Percentiles rank a stretch among this genome's conserved stretches.
Conservation (phyloP, 192 early-diverging fungal species). For the Coemansia erecta region DNA sequence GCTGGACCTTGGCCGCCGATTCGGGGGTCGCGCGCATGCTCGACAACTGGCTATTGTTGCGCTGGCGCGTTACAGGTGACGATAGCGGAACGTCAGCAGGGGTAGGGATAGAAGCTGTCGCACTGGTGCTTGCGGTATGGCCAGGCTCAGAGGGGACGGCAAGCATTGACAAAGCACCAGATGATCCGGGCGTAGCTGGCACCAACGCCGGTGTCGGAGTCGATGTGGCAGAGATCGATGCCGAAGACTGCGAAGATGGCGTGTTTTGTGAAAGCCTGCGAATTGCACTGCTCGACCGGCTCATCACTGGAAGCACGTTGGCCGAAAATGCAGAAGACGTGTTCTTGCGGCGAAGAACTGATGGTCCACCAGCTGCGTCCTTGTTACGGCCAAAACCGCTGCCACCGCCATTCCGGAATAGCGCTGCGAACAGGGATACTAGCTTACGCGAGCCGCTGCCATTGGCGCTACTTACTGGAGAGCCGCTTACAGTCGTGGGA, state of each 20-base stretch:
- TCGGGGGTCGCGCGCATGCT: conserved; percentile 36
- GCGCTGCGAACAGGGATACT: conserved; percentile 72
- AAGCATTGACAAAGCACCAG: neutral
- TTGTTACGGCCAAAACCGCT: conserved; percentile 22
- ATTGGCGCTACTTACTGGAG: neutral
- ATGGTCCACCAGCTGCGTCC: conserved; percentile 16
- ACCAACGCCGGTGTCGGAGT: neutral
- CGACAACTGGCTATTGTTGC: conserved; percentile 45
- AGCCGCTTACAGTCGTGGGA: conserved; percentile 8
- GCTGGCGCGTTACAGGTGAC: conserved; percentile 39
- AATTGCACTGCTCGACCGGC: conserved; percentile 27
- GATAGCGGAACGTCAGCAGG: conserved; percentile 21
- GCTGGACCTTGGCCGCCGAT: conserved; percentile 44
- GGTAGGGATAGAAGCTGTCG: neutral
- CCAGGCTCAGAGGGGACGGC: conserved; percentile 15
- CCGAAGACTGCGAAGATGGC: neutral
- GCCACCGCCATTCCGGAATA: conserved; percentile 54
- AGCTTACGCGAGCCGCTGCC: conserved; percentile 57
- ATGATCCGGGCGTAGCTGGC: neutral
- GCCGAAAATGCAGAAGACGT: conserved; percentile 37
- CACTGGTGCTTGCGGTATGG: neutral
- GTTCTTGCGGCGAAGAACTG: conserved; percentile 39
- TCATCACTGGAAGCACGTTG: conserved; percentile 19
- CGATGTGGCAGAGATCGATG: neutral
- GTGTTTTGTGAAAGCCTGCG: conserved; percentile 22